Percentiles rank a stretch among this genome's conserved stretches.
phyloP scores from a whole-genome alignment of 1,139 yeast species.

The Suhomyces guaymorum region DNA sequence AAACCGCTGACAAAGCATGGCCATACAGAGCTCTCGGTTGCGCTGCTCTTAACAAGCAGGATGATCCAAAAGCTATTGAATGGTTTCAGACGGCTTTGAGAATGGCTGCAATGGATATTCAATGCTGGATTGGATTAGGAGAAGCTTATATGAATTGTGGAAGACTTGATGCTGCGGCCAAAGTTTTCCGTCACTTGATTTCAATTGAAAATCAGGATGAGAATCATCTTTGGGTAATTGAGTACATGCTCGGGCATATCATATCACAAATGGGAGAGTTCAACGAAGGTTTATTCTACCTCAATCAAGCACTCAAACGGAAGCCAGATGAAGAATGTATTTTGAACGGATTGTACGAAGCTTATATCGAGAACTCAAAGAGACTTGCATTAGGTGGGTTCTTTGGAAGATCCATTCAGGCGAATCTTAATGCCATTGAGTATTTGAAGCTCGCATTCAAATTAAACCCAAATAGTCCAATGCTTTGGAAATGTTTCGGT shows the following conservation, averaged over 20 bases:
- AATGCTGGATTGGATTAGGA: constrained; percentile 92
- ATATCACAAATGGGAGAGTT: constrained; percentile 46
- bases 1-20: constrained; percentile 57
- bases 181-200: constrained; percentile 72
- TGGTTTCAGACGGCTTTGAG: constrained; percentile 87
- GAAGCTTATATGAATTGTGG: constrained; percentile 90
- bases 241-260: constrained; percentile 67
- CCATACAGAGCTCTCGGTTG: constrained; percentile 87
- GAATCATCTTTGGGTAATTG: constrained; percentile 51
- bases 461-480: constrained; percentile 40
- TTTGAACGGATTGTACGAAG: constrained; percentile 57
- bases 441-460: constrained; percentile 45
- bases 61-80: constrained; percentile 79
- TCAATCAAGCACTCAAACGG: constrained; percentile 39
- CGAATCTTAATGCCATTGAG: constrained; percentile 48
- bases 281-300: constrained; percentile 33
- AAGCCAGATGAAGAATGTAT: constrained; percentile 59
- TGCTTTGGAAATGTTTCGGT: constrained; percentile 56
- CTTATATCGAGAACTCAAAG: constrained; percentile 55
- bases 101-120: constrained; percentile 61
- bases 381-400: constrained; percentile 61
- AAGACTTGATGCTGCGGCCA: constrained; percentile 79
- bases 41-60: constrained; percentile 68
- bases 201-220: constrained; percentile 41
- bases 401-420: constrained; percentile 55